A percentile compares a stretch with the other conserved stretches of the same genome.
Conservation (phyloP, 176 grass and related monocot genomes). For the Oryza brachyantha region DNA sequence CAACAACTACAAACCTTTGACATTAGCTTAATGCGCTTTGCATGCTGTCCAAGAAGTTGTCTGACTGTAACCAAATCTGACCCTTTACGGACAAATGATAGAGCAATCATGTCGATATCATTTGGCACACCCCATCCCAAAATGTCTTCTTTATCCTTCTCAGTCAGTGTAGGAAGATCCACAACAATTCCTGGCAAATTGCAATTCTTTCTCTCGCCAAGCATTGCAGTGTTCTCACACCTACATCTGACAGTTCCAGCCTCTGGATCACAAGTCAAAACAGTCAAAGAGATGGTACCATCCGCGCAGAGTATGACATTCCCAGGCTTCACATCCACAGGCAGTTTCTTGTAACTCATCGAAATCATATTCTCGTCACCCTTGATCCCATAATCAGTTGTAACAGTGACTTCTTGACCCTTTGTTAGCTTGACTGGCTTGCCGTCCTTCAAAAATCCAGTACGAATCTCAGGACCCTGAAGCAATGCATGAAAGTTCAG, state of each 20-base stretch:
- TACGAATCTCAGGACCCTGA: conserved; percentile 94
- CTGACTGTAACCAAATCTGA: conserved; percentile 84
- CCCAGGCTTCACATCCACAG: conserved; percentile 77
- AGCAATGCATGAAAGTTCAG: conserved; percentile 1
- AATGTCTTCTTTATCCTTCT: conserved; percentile 91
- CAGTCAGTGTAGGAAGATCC: conserved; percentile 81
- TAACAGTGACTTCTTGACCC: conserved; percentile 80
- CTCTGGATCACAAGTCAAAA: conserved; percentile 70
- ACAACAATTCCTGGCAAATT: conserved; percentile 90
- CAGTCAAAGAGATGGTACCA: conserved; percentile 78
- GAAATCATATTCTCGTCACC: conserved; percentile 72
- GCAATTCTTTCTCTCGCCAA: conserved; percentile 92
- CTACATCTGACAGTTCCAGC: conserved; percentile 87
- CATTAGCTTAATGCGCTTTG: conserved; percentile 89
- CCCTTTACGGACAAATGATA: conserved; percentile 91
- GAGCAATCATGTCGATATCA: conserved; percentile 86
- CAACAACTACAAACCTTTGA: conserved; percentile 66
- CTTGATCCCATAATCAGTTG: conserved; percentile 86
- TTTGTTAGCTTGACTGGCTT: conserved; percentile 85
- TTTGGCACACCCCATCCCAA: conserved; percentile 85
- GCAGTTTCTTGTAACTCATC: conserved; percentile 98
- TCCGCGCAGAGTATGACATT: conserved; percentile 85
- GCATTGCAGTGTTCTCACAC: conserved; percentile 81
- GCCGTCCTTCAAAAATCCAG: conserved; percentile 84
- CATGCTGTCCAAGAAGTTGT: conserved; percentile 64